phyloP scores from a whole-genome alignment of 345 rosid species.

The Gynandropsis gynandra region DNA sequence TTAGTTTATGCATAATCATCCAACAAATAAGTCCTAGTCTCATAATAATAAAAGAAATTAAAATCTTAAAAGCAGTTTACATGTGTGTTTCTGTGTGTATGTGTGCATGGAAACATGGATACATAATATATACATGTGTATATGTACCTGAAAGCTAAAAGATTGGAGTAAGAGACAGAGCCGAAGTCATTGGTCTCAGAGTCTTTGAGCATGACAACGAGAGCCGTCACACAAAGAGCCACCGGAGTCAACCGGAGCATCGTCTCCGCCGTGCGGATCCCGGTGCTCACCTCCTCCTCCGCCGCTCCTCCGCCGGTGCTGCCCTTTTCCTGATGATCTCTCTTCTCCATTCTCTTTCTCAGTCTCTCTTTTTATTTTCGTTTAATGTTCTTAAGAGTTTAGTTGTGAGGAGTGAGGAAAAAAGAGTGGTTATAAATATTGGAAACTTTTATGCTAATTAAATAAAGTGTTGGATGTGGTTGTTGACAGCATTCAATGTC shows the following conservation, averaged over 20 bases:
- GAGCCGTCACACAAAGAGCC: constrained; percentile 32
- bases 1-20: too few species aligned
- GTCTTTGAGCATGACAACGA: constrained; percentile 30
- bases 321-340: constrained; percentile 18
- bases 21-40: not conserved
- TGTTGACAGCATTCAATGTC: too few species aligned
- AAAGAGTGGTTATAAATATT: constrained; percentile 22
- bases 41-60: not conserved
- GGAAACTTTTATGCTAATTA: not conserved
- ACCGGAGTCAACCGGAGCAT: constrained; percentile 32
- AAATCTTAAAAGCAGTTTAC: too few species aligned
- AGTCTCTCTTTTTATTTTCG: constrained; percentile 7
- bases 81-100: too few species aligned
- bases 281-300: constrained; percentile 21
- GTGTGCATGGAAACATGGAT: too few species aligned
- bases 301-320: constrained; percentile 3
- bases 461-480: too few species aligned
- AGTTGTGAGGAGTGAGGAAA: too few species aligned
- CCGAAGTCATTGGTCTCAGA: constrained; percentile 26
- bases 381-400: not conserved
- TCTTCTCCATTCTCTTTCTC: not conserved
- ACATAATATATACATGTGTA: not conserved
- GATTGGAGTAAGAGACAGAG: constrained; percentile 26
- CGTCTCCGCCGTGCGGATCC: constrained; percentile 26
- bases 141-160: constrained; percentile 22